Percentiles rank a stretch among this genome's conserved stretches.
These are phyloP conservation scores for Vitrella brassicaformis DNA, from an alignment of 73 alveolate genomes.

Conservation along the genomic window DNA sequence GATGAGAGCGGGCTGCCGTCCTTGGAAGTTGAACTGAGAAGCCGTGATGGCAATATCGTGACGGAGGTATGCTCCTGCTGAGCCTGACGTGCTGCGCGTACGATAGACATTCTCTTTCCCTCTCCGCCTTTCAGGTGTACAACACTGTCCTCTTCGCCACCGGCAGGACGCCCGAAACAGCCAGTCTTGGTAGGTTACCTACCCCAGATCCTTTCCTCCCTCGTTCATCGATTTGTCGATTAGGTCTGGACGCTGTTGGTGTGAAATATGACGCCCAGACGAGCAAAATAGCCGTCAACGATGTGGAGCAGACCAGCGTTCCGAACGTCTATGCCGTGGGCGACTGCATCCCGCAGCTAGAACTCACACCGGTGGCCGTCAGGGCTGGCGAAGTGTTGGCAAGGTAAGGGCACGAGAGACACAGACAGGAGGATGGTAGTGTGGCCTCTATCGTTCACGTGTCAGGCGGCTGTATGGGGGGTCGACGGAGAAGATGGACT, in stretches of 20 bases:
- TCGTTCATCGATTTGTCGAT: neutral
- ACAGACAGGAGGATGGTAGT: no score
- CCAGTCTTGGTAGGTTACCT: slow-evolving; percentile 46
- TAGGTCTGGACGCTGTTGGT: neutral
- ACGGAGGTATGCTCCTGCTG: no score
- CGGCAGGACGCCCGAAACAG: slow-evolving; percentile 74
- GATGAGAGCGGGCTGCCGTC: no score
- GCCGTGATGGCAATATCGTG: no score
- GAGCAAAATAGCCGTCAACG: slow-evolving; percentile 56
- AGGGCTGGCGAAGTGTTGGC: slow-evolving; percentile 85
- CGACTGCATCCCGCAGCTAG: slow-evolving; percentile 78
- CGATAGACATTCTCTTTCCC: no score
- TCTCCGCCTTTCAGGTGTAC: no score
- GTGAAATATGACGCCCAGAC: neutral
- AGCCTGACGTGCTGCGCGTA: no score
- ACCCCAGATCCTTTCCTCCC: no score
- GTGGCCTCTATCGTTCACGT: no score
- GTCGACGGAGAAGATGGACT: slow-evolving; percentile 60
- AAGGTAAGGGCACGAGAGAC: no score
- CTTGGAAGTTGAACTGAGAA: no score
- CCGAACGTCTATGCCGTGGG: slow-evolving; percentile 87
- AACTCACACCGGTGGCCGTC: slow-evolving; percentile 91
- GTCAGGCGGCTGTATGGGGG: slow-evolving; percentile 58
- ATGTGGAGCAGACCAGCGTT: slow-evolving; percentile 67
- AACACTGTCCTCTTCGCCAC: slow-evolving; percentile 58